phyloP scores from a whole-genome alignment of 257 asterid species.

The Striga asiatica region DNA sequence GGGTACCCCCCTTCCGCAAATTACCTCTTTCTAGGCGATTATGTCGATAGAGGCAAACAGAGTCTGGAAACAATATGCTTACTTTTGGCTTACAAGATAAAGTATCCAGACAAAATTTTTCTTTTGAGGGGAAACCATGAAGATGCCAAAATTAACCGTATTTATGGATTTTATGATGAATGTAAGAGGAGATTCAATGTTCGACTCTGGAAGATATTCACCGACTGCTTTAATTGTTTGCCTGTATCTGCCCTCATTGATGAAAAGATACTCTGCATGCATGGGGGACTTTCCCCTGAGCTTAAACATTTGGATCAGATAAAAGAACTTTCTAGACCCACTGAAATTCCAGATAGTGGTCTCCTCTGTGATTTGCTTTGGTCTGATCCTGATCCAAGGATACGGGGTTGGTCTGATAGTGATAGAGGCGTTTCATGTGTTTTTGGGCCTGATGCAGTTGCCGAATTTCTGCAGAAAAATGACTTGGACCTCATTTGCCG shows the following conservation, averaged over 20 bases:
- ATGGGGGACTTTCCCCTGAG: constrained; percentile 73
- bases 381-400: constrained; percentile 67
- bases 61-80: constrained; percentile 82
- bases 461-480: constrained; percentile 40
- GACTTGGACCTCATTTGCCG: constrained; percentile 68
- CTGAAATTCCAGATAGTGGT: constrained; percentile 57
- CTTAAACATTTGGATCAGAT: constrained; percentile 42
- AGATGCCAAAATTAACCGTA: constrained; percentile 73
- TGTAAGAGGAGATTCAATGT: constrained; percentile 72
- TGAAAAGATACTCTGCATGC: constrained; percentile 73
- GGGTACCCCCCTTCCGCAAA: constrained; percentile 68
- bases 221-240: no score
- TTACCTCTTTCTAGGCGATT: constrained; percentile 74
- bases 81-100: constrained; percentile 58
- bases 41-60: constrained; percentile 78
- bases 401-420: constrained; percentile 60
- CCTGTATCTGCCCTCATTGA: constrained; percentile 69
- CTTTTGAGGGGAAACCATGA: constrained; percentile 78
- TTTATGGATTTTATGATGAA: no score
- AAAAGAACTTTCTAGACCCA: constrained; percentile 46
- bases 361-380: constrained; percentile 63
- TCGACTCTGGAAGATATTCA: constrained; percentile 71
- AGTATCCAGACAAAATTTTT: constrained; percentile 50
- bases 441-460: constrained; percentile 61
- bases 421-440: constrained; percentile 73